Percentiles rank a stretch among this genome's conserved stretches.
These are phyloP conservation scores for Rugosomyces carneus DNA, from an alignment of 1,284 basidiomycete genomes.

Conservation along the genomic window DNA sequence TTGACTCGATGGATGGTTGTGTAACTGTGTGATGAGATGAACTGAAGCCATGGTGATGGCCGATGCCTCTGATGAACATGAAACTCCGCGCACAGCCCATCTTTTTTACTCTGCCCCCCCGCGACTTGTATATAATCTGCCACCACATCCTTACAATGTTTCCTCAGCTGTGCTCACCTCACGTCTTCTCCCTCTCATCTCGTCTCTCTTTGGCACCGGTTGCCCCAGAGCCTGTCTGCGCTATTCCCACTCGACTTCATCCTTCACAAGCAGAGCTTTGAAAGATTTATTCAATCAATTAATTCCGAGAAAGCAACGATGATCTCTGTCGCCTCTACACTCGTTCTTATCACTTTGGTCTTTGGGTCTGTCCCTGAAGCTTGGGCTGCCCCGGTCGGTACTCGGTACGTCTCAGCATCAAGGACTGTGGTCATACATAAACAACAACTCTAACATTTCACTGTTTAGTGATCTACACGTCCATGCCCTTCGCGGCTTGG, in stretches of 20 bases:
- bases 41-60: too few species aligned
- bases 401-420: constrained; percentile 13
- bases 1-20: too few species aligned
- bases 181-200: constrained; percentile 2
- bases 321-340: constrained; percentile 13
- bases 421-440: too few species aligned
- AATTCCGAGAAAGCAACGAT: constrained; percentile 13
- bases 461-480: neutral
- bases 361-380: constrained; percentile 8
- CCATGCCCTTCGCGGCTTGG: neutral
- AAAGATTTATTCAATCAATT: constrained; percentile 1
- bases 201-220: constrained; percentile 18
- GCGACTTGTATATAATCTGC: constrained; percentile 5
- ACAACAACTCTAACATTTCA: constrained; percentile 11
- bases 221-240: constrained; percentile 16
- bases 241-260: constrained; percentile 5
- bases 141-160: neutral
- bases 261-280: constrained; percentile 15
- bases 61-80: too few species aligned
- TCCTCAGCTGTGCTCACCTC: constrained; percentile 17
- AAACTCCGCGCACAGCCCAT: too few species aligned
- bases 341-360: constrained; percentile 10
- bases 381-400: constrained; percentile 14
- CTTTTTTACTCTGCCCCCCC: too few species aligned
- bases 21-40: too few species aligned